Evolutionary conservation across 345 rosid genomes (phyloP).

Genomic region (Triadica sebifera): DNA sequence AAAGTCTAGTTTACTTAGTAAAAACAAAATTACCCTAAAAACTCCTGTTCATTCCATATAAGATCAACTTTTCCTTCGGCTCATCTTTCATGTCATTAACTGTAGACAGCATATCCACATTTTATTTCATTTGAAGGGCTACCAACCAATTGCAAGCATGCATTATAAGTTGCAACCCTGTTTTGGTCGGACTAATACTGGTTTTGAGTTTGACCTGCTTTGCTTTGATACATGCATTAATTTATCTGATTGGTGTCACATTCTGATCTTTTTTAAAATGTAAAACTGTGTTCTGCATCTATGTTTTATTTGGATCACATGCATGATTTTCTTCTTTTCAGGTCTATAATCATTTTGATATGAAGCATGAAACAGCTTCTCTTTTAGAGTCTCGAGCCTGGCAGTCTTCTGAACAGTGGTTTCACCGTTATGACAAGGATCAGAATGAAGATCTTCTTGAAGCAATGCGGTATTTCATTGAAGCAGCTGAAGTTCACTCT

Average conservation of each 20-base stretch:
- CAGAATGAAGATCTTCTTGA: constrained; percentile 93
- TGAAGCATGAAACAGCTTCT: constrained; percentile 95
- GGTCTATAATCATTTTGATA: constrained; percentile 94
- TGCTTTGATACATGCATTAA: background rate
- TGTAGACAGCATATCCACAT: background rate
- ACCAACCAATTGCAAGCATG: background rate
- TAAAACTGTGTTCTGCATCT: background rate
- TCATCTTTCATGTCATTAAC: background rate
- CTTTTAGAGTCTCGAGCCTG: constrained; percentile 82
- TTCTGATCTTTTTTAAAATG: background rate
- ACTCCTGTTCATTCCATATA: too few species aligned
- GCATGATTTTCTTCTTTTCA: constrained; percentile 32
- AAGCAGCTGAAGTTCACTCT: constrained; percentile 93
- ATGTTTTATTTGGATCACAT: background rate
- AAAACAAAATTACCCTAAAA: too few species aligned
- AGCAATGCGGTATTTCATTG: constrained; percentile 86
- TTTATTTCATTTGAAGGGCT: background rate
- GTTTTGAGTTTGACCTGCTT: background rate
- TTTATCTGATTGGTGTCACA: background rate
- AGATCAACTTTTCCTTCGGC: background rate
- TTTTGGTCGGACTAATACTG: background rate
- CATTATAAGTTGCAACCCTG: background rate
- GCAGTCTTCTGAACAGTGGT: constrained; percentile 75
- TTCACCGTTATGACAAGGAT: constrained; percentile 68
- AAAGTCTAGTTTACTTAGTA: too few species aligned